phyloP scores from a whole-genome alignment of 2,329 filamentous ascomycete species.

The Uncinocarpus reesii region DNA sequence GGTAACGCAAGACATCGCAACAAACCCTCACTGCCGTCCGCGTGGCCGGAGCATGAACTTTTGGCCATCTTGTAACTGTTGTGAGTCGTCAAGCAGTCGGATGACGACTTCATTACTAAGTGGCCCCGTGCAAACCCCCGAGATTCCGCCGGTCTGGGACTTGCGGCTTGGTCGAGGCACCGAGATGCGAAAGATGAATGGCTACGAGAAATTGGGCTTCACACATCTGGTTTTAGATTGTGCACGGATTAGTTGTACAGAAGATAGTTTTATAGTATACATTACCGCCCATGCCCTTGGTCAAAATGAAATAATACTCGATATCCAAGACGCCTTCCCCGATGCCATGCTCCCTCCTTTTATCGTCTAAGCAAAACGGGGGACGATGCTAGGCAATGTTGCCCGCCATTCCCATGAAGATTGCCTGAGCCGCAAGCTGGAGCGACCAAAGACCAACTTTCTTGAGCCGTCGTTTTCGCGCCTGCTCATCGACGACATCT shows the following conservation, averaged over 20 bases:
- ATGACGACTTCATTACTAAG: constrained; percentile 3
- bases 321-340: too few relatives aligned
- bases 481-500: constrained; percentile 82
- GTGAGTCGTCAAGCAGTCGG: constrained; percentile 3
- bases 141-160: neutral
- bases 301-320: too few relatives aligned
- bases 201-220: too few relatives aligned
- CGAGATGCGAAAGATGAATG: too few relatives aligned
- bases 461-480: constrained; percentile 73
- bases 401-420: constrained; percentile 90
- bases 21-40: neutral
- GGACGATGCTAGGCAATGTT: constrained; percentile 36
- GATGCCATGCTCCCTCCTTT: too few relatives aligned
- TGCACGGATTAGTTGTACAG: too few relatives aligned
- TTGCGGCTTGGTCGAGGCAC: too few relatives aligned
- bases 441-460: constrained; percentile 96
- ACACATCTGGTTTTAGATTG: too few relatives aligned
- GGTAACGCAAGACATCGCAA: too few relatives aligned
- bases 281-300: too few relatives aligned
- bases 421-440: constrained; percentile 79
- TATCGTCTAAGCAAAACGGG: too few relatives aligned
- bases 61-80: constrained; percentile 6
- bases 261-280: too few relatives aligned
- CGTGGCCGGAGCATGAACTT: constrained; percentile 2
- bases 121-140: neutral